Evolutionary conservation across 768 basidiomycete genomes (phyloP), one percentile per base, ranked within the genome.

Genomic region (Boletus subparvulus): DNA sequence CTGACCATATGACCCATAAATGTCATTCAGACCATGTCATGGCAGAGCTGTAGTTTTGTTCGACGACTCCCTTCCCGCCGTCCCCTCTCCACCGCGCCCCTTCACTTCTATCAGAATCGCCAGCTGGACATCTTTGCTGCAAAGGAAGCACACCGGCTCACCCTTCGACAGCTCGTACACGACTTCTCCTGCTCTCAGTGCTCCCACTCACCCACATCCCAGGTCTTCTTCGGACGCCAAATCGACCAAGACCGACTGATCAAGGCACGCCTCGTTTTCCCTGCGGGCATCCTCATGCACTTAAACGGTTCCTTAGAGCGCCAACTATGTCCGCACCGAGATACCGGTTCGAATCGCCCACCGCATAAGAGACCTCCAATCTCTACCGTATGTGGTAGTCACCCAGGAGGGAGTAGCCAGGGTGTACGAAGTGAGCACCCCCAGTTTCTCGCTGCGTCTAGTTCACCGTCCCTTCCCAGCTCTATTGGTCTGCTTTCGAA

Each of bases 271-370:
- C 17, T 50, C 33, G 13, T 33, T 21, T 48, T 48, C 41, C 13
- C 30, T 32, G 21, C 36, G 46, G 14, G 4, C 4, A 4, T 50
- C 17, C 26, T 21, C 33, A 7, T 42, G 7, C 6, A 50, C 37
- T 54, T 41, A 26, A 43, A 54, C 41, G 9, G 44, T 41, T 35
- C 24, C 32, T 19, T 49, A 94, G 92, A 92, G 89, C 60, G 92
- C 90, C 51, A 94, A 94, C 69, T 92, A 94, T 72, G 91, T 96
- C 42, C 85, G 92, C 50, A 90, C 89, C 6, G 93, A 96, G 66
- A 74, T 96, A 7, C 93, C 94, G 11, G 85, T 93, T 14, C 84
- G 93, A 37, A 89, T 94, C 65, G 88, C 92, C 5, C 93, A 95
- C 70, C 82, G 94, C 46, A 73, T 95, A 56, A 84, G 90, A 54